phyloP scores from a whole-genome alignment of 495 filamentous ascomycete species.

The Lindgomyces ingoldianus region DNA sequence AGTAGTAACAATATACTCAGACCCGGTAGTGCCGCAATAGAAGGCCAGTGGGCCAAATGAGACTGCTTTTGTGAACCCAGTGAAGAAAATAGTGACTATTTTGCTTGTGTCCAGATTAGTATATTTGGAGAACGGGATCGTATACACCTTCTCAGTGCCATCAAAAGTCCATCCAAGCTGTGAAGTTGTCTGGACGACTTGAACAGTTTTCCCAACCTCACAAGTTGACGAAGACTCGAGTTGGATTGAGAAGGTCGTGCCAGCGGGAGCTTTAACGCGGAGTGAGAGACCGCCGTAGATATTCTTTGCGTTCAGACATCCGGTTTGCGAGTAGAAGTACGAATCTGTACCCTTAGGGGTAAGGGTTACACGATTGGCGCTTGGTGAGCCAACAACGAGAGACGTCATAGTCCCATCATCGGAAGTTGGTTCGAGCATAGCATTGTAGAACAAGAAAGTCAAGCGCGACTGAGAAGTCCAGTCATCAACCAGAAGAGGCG shows the following conservation, averaged over 20 bases:
- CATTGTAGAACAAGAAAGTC: constrained; percentile 66
- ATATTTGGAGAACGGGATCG: constrained; percentile 58
- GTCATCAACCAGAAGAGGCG: constrained; percentile 60
- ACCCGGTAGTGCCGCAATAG: constrained; percentile 58
- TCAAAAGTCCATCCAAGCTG: constrained; percentile 63
- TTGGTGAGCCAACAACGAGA: constrained; percentile 48
- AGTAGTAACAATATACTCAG: constrained; percentile 54
- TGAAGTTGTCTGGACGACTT: constrained; percentile 48
- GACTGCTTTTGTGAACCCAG: constrained; percentile 49
- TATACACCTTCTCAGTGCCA: constrained; percentile 62
- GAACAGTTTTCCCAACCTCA: constrained; percentile 29
- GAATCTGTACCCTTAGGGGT: constrained; percentile 52
- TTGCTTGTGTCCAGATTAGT: constrained; percentile 54
- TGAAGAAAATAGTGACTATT: constrained; percentile 55
- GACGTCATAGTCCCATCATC: constrained; percentile 64
- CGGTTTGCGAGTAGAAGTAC: constrained; percentile 63
- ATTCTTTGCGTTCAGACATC: constrained; percentile 55
- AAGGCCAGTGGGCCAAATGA: constrained; percentile 60
- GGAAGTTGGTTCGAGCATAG: constrained; percentile 57
- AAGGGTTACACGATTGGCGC: constrained; percentile 56
- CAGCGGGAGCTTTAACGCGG: constrained; percentile 57
- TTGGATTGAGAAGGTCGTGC: constrained; percentile 57
- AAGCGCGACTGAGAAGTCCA: constrained; percentile 64
- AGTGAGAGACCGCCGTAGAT: constrained; percentile 62
- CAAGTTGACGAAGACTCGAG: constrained; percentile 53